These are phyloP conservation scores for Takakia lepidozioides DNA, from an alignment of 225 moss, liverwort and hornwort genomes.

Conservation along the genomic window DNA sequence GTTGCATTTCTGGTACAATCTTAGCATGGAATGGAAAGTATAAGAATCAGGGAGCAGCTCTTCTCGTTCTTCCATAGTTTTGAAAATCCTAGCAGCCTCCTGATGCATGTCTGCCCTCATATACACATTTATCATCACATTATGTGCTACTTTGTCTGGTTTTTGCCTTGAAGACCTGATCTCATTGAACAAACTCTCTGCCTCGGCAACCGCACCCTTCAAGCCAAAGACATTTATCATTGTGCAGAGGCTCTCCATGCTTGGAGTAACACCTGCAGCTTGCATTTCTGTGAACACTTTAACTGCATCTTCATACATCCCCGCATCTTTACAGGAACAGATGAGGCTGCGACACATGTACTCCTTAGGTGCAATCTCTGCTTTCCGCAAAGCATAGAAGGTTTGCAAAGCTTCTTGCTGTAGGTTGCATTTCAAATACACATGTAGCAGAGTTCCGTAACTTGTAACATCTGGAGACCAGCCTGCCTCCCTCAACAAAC, in stretches of 20 bases:
- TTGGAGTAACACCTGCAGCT: conserved; percentile 58
- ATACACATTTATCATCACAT: conserved; percentile 87
- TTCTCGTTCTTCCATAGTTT: conserved; percentile 47
- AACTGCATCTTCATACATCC: conserved; percentile 57
- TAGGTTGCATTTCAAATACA: conserved; percentile 73
- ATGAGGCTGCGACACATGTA: conserved; percentile 82
- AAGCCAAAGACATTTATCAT: conserved; percentile 83
- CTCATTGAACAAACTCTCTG: conserved; percentile 50
- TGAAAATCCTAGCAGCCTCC: conserved; percentile 54
- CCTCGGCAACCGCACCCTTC: conserved; percentile 62
- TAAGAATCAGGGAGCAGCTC: conserved; percentile 62
- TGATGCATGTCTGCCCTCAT: conserved; percentile 66
- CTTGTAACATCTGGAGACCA: conserved; percentile 58
- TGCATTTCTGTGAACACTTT: conserved; percentile 68
- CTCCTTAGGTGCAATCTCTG: conserved; percentile 53
- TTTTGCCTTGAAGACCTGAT: conserved; percentile 44
- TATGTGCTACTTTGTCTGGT: conserved; percentile 67
- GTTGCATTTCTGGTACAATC: conserved; percentile 68
- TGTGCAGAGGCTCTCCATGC: conserved; percentile 74
- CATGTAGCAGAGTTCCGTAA: conserved; percentile 63
- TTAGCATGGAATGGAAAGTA: conserved; percentile 80
- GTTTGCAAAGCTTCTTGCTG: conserved; percentile 57
- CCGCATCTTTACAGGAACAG: conserved; percentile 65
- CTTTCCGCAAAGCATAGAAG: conserved; percentile 57
- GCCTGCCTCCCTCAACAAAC: conserved; percentile 54